These are phyloP conservation scores for Calonectria leucothoes DNA, from an alignment of 2,329 filamentous ascomycete species.

Conservation along the genomic window DNA sequence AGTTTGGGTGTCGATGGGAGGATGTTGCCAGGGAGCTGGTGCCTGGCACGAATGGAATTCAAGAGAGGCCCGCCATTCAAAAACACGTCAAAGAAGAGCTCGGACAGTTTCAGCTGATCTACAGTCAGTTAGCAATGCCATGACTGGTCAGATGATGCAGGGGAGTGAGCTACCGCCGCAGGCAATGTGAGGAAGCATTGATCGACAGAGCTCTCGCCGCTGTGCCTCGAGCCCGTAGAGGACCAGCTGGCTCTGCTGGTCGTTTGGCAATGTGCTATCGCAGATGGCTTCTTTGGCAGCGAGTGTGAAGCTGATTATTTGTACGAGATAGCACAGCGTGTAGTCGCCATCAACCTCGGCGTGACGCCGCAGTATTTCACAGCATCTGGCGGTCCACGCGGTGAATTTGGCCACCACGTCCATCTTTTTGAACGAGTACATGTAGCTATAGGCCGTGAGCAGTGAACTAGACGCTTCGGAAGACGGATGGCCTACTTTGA, in stretches of 20 bases:
- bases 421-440: constrained; percentile 52
- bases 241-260: constrained; percentile 57
- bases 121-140: constrained; percentile 30
- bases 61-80: constrained; percentile 54
- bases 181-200: constrained; percentile 49
- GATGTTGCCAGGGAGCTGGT: constrained; percentile 16
- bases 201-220: constrained; percentile 51
- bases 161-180: constrained; percentile 27
- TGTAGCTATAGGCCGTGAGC: constrained; percentile 48
- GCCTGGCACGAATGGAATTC: constrained; percentile 20
- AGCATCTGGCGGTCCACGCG: constrained; percentile 58
- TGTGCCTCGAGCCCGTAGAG: constrained; percentile 61
- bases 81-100: constrained; percentile 52
- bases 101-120: constrained; percentile 46
- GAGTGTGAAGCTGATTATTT: constrained; percentile 53
- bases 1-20: constrained; percentile 36
- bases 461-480: background rate
- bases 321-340: constrained; percentile 56
- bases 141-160: too few species aligned
- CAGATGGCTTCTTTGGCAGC: constrained; percentile 50
- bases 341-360: constrained; percentile 53
- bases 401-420: constrained; percentile 50
- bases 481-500: constrained; percentile 52
- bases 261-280: constrained; percentile 40
- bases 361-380: constrained; percentile 54